Conservation (phyloP, 192 early-diverging fungal species). For the Nowakowskiella sp. region DNA sequence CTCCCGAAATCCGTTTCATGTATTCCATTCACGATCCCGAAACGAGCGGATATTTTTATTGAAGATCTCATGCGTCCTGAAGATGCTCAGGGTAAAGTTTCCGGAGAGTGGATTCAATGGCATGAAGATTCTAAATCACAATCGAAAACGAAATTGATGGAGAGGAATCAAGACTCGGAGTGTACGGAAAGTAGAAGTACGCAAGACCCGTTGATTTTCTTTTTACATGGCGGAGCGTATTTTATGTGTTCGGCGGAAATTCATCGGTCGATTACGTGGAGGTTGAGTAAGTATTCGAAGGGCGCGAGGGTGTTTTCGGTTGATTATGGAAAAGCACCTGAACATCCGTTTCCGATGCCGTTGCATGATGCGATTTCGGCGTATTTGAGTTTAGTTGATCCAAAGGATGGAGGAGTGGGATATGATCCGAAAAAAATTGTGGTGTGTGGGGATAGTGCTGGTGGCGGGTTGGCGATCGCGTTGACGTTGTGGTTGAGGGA, state of each 20-base stretch:
- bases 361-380: conserved; percentile 26
- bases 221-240: conserved; percentile 30
- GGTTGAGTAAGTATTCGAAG: conserved; percentile 10
- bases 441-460: conserved; percentile 45
- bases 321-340: conserved; percentile 28
- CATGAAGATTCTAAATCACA: background rate
- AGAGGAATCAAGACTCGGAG: too few relatives aligned
- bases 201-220: conserved; percentile 22
- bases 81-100: conserved; percentile 6
- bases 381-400: conserved; percentile 28
- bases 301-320: conserved; percentile 21
- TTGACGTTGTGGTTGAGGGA: conserved; percentile 26
- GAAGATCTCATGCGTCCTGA: conserved; percentile 11
- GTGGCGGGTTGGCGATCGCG: conserved; percentile 42
- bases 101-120: conserved; percentile 16
- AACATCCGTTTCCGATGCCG: conserved; percentile 23
- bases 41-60: conserved; percentile 11
- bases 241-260: conserved; percentile 26
- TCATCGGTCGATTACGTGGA: conserved; percentile 20
- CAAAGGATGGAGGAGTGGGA: conserved; percentile 26
- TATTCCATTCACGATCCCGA: conserved; percentile 3
- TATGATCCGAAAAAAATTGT: conserved; percentile 31
- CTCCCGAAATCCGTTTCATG: conserved; percentile 9
- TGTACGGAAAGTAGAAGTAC: too few relatives aligned
- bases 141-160: background rate